Conservation (phyloP, 2,329 filamentous ascomycete species). For the Zymoseptoria crescenta region DNA sequence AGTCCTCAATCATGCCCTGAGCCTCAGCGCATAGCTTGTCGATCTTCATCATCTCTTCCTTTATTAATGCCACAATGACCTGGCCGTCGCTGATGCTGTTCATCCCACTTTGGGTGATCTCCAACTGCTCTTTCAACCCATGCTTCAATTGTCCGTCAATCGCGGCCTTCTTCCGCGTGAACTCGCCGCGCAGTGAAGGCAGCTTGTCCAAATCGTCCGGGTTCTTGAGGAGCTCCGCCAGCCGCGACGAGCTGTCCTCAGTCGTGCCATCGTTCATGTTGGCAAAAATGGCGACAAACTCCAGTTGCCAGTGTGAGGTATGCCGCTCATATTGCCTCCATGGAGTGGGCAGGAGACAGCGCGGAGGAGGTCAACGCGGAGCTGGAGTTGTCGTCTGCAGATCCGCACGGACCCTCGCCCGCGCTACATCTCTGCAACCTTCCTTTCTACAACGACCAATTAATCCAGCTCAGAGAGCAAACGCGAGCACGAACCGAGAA, state of each 20-base stretch:
- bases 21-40: slow-evolving; percentile 95
- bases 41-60: slow-evolving; percentile 98
- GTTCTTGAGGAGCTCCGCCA: slow-evolving; percentile 87
- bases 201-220: slow-evolving; percentile 98
- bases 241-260: slow-evolving; percentile 46
- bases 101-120: slow-evolving; percentile 91
- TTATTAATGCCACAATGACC: slow-evolving; percentile 83
- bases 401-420: not conserved
- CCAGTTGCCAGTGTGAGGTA: not conserved
- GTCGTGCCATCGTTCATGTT: slow-evolving; percentile 25
- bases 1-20: slow-evolving; percentile 95
- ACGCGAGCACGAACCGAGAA: not conserved
- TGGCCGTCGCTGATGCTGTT: slow-evolving; percentile 80
- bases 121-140: slow-evolving; percentile 83
- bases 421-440: not conserved
- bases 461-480: slow-evolving; percentile 1
- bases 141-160: slow-evolving; percentile 85
- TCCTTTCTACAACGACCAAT: not conserved
- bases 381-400: not conserved
- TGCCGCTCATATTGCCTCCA: not conserved
- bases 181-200: slow-evolving; percentile 77
- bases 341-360: not conserved
- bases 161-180: slow-evolving; percentile 84
- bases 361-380: not conserved
- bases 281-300: not conserved